Conservation (phyloP, 1,284 basidiomycete genomes). For the Mycosarcoma mackinlayi region DNA sequence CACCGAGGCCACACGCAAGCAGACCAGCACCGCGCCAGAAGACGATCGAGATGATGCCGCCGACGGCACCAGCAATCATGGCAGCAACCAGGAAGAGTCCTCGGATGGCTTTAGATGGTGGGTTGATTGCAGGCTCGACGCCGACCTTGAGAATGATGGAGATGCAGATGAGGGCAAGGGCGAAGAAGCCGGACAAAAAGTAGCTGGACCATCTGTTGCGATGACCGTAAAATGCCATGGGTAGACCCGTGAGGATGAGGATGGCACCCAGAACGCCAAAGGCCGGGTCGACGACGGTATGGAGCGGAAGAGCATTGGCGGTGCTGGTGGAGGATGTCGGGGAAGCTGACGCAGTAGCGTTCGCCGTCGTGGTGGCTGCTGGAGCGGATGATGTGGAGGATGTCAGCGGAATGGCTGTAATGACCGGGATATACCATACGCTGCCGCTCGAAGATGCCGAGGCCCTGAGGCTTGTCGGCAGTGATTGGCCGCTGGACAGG, state of each 20-base stretch:
- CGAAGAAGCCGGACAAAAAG: conserved; percentile 81
- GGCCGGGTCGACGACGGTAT: conserved; percentile 77
- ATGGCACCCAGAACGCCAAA: conserved; percentile 89
- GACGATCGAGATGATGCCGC: conserved; percentile 75
- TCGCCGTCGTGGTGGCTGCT: conserved; percentile 8
- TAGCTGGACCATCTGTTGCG: conserved; percentile 50
- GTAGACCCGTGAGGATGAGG: conserved; percentile 87
- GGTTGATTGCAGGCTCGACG: conserved; percentile 80
- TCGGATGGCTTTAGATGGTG: conserved; percentile 80
- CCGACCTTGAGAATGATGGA: conserved; percentile 91
- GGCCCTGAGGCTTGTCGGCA: conserved; percentile 35
- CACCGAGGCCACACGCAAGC: conserved; percentile 74
- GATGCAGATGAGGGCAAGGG: conserved; percentile 83
- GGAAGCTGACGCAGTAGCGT: conserved; percentile 7
- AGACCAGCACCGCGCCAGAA: conserved; percentile 51
- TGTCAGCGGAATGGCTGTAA: conserved; percentile 22
- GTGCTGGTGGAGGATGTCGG: conserved; percentile 7
- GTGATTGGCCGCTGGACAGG: conserved; percentile 29
- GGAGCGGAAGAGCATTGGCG: conserved; percentile 34
- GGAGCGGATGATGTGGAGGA: conserved; percentile 5
- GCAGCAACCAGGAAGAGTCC: conserved; percentile 89
- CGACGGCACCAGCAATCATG: conserved; percentile 81
- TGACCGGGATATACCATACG: conserved; percentile 40
- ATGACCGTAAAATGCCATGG: conserved; percentile 88
- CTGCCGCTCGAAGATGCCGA: conserved; percentile 33